These are phyloP conservation scores for Carex parvula DNA, from an alignment of 176 grass and related monocot species.

Conservation along the genomic window DNA sequence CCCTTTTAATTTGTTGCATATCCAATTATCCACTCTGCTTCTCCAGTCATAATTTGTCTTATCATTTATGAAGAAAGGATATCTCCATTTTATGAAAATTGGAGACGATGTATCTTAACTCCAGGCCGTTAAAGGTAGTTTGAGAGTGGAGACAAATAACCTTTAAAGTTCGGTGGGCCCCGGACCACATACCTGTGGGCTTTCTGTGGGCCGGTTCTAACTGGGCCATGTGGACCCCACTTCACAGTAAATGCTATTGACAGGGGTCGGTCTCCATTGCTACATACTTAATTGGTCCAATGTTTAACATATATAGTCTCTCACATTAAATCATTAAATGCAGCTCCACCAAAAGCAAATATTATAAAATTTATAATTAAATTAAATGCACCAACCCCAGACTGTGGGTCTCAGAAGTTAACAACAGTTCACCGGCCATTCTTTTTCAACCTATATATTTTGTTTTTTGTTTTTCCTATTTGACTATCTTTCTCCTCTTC, in stretches of 20 bases:
- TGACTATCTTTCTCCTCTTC: neutral
- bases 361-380: neutral
- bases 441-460: neutral
- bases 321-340: conserved; percentile 12
- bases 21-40: neutral
- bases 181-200: neutral
- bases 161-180: neutral
- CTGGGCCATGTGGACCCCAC: neutral
- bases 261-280: too few relatives aligned
- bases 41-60: neutral
- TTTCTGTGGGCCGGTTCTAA: neutral
- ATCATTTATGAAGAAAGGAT: neutral
- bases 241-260: neutral
- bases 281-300: conserved; percentile 3
- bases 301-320: neutral
- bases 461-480: neutral
- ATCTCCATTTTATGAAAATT: neutral
- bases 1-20: neutral
- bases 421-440: neutral
- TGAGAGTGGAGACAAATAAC: neutral
- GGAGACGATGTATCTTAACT: neutral
- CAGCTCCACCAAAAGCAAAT: neutral
- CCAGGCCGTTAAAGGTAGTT: neutral
- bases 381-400: neutral
- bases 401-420: neutral